These are phyloP conservation scores for Neurospora hispaniola DNA, from an alignment of 495 filamentous ascomycete species.

Conservation along the genomic window DNA sequence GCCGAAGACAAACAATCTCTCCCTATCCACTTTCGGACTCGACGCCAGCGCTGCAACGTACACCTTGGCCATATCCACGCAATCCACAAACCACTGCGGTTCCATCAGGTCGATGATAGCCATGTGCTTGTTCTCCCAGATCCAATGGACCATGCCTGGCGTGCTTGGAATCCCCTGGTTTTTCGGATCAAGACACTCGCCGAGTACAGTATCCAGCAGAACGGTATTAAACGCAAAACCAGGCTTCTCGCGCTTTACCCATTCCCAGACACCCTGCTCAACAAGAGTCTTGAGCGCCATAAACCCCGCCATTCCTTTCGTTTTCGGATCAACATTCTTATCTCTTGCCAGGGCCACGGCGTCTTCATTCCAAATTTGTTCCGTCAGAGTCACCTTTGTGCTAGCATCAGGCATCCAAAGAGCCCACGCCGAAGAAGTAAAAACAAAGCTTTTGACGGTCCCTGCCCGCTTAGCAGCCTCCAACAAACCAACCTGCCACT, in stretches of 20 bases:
- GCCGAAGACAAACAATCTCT: constrained; percentile 24
- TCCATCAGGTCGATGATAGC: constrained; percentile 17
- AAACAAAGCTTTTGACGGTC: constrained; percentile 18
- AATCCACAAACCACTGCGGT: constrained; percentile 27
- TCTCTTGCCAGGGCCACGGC: constrained; percentile 17
- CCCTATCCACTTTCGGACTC: constrained; percentile 16
- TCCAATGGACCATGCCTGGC: constrained; percentile 21
- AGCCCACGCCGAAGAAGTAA: constrained; percentile 24
- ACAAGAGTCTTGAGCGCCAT: constrained; percentile 28
- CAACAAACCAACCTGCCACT: constrained; percentile 18
- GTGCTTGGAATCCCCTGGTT: constrained; percentile 21
- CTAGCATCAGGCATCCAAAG: constrained; percentile 20
- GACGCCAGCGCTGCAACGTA: constrained; percentile 23
- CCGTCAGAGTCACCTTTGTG: constrained; percentile 13
- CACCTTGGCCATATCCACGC: constrained; percentile 18
- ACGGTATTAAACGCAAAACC: constrained; percentile 23
- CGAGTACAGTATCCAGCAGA: constrained; percentile 24
- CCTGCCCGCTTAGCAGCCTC: constrained; percentile 14
- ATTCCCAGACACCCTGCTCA: constrained; percentile 27
- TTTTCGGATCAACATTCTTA: background rate
- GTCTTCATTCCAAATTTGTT: constrained; percentile 21
- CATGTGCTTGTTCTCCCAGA: constrained; percentile 18
- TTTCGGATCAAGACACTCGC: constrained; percentile 21
- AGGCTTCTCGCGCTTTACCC: constrained; percentile 21
- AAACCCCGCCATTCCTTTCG: constrained; percentile 20